phyloP scores from a whole-genome alignment of 768 basidiomycete genomes.

The Mycena belliarum region DNA sequence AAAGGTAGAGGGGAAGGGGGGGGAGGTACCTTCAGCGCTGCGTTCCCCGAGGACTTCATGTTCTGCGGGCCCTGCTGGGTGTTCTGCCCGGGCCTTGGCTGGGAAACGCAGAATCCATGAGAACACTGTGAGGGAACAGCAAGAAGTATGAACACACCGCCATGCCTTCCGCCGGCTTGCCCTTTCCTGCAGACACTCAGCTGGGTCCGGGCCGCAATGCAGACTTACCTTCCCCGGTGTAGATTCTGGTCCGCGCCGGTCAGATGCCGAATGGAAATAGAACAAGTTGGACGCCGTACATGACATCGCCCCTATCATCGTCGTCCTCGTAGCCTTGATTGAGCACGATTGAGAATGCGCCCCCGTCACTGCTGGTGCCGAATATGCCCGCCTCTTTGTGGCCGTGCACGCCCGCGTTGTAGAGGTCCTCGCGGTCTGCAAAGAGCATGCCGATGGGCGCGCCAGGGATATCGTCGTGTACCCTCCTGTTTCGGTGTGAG shows the following conservation, averaged over 20 bases:
- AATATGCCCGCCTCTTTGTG: constrained; percentile 10
- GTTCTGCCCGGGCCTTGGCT: constrained; percentile 5
- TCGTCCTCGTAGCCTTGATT: constrained; percentile 20
- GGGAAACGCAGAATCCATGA: neutral
- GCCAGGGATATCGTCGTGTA: constrained; percentile 5
- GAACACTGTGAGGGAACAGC: neutral
- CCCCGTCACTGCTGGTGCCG: constrained; percentile 5
- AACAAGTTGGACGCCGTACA: neutral
- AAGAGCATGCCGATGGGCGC: constrained; percentile 15
- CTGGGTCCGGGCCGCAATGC: too few species aligned
- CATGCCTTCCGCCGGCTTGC: constrained; percentile 5
- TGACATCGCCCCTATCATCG: constrained; percentile 13
- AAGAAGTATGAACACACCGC: neutral
- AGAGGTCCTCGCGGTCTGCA: constrained; percentile 12
- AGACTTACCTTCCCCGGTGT: constrained; percentile 20
- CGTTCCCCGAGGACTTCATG: constrained; percentile 10
- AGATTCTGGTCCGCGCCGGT: constrained; percentile 7
- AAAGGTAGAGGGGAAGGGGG: too few species aligned
- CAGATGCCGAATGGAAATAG: neutral
- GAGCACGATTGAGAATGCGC: constrained; percentile 21
- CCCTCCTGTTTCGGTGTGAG: neutral
- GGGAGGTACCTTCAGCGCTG: constrained; percentile 8
- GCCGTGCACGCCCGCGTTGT: constrained; percentile 14
- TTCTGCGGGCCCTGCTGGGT: constrained; percentile 12
- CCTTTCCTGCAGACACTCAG: constrained; percentile 13